Percentiles rank a stretch among this genome's conserved stretches.
These are phyloP conservation scores for Citrus medica DNA, from an alignment of 345 rosid species.

Conservation along the genomic window DNA sequence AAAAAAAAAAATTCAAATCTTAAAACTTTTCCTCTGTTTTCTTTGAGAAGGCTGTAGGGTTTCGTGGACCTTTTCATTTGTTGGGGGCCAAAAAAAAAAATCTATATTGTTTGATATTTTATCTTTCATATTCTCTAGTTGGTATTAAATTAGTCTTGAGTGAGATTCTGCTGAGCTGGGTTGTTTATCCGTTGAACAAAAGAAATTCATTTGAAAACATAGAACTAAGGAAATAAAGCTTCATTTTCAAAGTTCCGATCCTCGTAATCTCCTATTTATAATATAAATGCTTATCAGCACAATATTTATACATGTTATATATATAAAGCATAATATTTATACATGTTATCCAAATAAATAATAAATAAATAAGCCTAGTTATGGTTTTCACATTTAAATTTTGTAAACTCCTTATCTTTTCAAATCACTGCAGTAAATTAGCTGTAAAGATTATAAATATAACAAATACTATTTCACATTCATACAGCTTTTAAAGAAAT, in stretches of 20 bases:
- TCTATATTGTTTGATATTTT: no score
- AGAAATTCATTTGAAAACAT: not conserved
- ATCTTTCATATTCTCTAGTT: not conserved
- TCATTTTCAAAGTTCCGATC: not conserved
- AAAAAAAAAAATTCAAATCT: not conserved
- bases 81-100: no score
- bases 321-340: no score
- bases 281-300: not conserved
- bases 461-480: conserved; percentile 7
- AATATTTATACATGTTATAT: not conserved
- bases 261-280: not conserved
- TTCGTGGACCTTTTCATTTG: not conserved
- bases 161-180: conserved; percentile 1
- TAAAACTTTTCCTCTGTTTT: not conserved
- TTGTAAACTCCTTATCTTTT: not conserved
- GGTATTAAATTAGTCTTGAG: not conserved
- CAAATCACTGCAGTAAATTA: not conserved
- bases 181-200: not conserved
- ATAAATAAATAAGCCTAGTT: no score
- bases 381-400: no score
- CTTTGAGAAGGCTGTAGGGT: not conserved
- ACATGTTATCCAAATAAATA: not conserved
- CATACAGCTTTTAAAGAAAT: conserved; percentile 20
- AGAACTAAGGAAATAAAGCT: not conserved
- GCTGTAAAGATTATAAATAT: not conserved